Conservation (phyloP, 2,329 filamentous ascomycete species). For the Xylaria sp. region DNA sequence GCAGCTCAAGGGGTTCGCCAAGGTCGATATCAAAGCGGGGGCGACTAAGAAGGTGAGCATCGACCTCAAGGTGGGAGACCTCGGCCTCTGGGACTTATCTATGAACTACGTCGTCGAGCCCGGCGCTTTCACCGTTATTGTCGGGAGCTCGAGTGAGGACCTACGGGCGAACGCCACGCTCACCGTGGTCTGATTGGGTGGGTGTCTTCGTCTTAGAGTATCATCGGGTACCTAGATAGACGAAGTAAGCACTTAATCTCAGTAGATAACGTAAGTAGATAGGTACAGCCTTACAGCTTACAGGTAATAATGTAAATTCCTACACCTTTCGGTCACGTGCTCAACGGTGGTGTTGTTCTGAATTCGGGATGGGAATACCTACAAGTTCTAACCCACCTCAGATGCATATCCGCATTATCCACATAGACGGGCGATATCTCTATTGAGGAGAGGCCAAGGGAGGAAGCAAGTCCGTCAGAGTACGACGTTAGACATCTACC, state of each 20-base stretch:
- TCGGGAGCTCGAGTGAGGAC: constrained; percentile 70
- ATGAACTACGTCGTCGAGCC: constrained; percentile 81
- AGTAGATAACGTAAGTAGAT: no score
- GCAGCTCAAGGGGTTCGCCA: constrained; percentile 74
- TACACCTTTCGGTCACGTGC: not conserved
- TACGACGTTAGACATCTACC: not conserved
- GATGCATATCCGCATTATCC: no score
- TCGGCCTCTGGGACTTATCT: constrained; percentile 66
- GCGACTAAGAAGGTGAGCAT: constrained; percentile 65
- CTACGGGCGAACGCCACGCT: constrained; percentile 67
- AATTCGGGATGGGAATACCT: no score
- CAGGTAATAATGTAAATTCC: constrained; percentile 15
- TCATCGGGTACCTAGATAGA: not conserved
- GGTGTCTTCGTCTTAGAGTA: not conserved
- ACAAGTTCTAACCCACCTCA: no score
- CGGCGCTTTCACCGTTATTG: constrained; percentile 71
- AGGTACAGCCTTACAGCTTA: not conserved
- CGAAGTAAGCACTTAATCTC: no score
- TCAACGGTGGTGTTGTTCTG: not conserved
- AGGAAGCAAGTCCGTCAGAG: not conserved
- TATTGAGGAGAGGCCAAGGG: not conserved
- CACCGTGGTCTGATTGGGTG: constrained; percentile 55
- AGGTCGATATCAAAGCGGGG: constrained; percentile 70
- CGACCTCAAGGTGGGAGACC: constrained; percentile 59
- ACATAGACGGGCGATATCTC: no score